Evolutionary conservation across 805 yeast genomes (phyloP).

Genomic region (Clavispora vitiphila): DNA sequence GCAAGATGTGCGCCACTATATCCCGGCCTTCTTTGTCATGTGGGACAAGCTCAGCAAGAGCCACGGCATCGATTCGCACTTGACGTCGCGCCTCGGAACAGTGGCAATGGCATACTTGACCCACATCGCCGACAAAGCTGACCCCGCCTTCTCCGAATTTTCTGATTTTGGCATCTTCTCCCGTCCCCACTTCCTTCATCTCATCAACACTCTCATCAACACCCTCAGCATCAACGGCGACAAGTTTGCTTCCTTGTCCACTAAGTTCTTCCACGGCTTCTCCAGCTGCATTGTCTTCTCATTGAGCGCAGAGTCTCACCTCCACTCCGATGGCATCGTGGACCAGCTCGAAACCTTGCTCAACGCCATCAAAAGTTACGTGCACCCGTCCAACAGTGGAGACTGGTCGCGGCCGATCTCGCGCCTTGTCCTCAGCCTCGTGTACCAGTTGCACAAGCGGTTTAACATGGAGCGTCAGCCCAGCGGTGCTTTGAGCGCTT

Average conservation of each 20-base stretch:
- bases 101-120: slow-evolving; percentile 47
- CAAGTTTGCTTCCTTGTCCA: slow-evolving; percentile 40
- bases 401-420: slow-evolving; percentile 77
- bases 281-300: slow-evolving; percentile 53
- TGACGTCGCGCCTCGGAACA: slow-evolving; percentile 61
- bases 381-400: slow-evolving; percentile 91
- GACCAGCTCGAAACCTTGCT: slow-evolving; percentile 49
- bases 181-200: slow-evolving; percentile 52
- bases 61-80: slow-evolving; percentile 54
- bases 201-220: slow-evolving; percentile 51
- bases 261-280: slow-evolving; percentile 39
- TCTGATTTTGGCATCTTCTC: slow-evolving; percentile 62
- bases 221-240: slow-evolving; percentile 44
- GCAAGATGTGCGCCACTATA: slow-evolving; percentile 46
- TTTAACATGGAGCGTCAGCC: slow-evolving; percentile 42
- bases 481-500: slow-evolving; percentile 19
- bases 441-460: slow-evolving; percentile 57
- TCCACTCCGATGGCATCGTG: slow-evolving; percentile 42
- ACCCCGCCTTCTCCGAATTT: slow-evolving; percentile 5
- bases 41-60: slow-evolving; percentile 57
- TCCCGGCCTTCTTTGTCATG: slow-evolving; percentile 64
- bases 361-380: slow-evolving; percentile 72
- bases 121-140: slow-evolving; percentile 16
- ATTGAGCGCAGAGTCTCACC: slow-evolving; percentile 45
- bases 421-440: slow-evolving; percentile 55